Evolutionary conservation across 2,329 filamentous ascomycete species (phyloP), one percentile per base, ranked within the genome.

Genomic region (Fragosphaeria purpurea): DNA sequence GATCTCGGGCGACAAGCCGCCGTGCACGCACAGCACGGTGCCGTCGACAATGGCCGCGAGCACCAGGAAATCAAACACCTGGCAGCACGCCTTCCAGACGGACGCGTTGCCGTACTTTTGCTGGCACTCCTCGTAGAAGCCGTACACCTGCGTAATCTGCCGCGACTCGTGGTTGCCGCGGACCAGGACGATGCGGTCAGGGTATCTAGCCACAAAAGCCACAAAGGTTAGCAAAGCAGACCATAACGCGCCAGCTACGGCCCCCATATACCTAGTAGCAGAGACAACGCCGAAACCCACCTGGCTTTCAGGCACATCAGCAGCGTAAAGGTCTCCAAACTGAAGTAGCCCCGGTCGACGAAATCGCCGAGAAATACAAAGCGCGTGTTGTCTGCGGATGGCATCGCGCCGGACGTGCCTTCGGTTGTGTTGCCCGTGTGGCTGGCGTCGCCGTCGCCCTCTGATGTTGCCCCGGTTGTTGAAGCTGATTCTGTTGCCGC

Each of bases 11-110:
- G 86, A 90, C 39, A 93, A 73, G 39, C 87, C 93, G 61, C 93
- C 93, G 67, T 98, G 93, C 35, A 98, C 93, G 66, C 93, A 98
- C 62, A 98, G 95, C 54, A 98, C 95, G 64, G 96, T 89, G 61
- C 96, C 87, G 63, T 98, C 94, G 61, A 98, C 95, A 57, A 98
- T 95, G 55, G 95, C 94, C 50, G 88, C 93, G 30, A 98, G 77
- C 3, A 94, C 95, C 34, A 98, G 80, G 67, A 95, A 98, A 67
- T 98, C 93, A 67, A 98, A 98, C 70, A 98, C 95, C 66, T 98
- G 93, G 56, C 93, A 98, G 68, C 96, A 98, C 53, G 95, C 93
- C 68, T 98, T 95, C 93, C 93, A 98, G n/a, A 98, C 93, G 46
- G 94, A 96, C 10, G 93, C 89, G 63, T 96, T 97, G 63, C 93